Evolutionary conservation across 148 eudicot genomes (phyloP).

Genomic region (Oxyria digyna): DNA sequence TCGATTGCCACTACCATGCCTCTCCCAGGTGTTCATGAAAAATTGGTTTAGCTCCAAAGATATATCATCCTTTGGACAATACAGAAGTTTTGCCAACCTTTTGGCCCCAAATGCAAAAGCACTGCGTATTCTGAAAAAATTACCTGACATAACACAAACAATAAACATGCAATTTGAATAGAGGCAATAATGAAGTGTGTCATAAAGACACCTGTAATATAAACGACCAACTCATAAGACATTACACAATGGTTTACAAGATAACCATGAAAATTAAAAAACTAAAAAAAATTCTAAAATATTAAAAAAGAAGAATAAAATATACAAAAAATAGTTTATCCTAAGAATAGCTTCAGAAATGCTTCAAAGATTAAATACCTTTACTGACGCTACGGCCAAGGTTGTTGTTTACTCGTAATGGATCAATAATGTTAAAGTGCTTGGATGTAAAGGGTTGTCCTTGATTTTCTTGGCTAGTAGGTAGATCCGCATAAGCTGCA

Average conservation of each 20-base stretch:
- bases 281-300: not conserved
- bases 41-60: slow-evolving; percentile 64
- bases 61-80: slow-evolving; percentile 66
- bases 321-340: not conserved
- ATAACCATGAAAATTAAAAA: no score
- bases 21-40: slow-evolving; percentile 82
- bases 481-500: slow-evolving; percentile 61
- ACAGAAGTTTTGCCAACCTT: slow-evolving; percentile 65
- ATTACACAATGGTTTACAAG: not conserved
- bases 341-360: not conserved
- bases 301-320: not conserved
- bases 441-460: slow-evolving; percentile 68
- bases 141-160: slow-evolving; percentile 37
- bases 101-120: slow-evolving; percentile 88
- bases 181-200: not conserved
- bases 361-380: slow-evolving; percentile 43
- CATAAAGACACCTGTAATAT: not conserved
- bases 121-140: slow-evolving; percentile 88
- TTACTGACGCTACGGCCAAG: slow-evolving; percentile 93
- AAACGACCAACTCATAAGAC: not conserved
- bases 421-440: slow-evolving; percentile 89
- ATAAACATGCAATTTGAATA: not conserved
- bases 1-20: slow-evolving; percentile 78
- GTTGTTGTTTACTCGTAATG: slow-evolving; percentile 77
- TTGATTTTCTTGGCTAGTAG: slow-evolving; percentile 66